These are phyloP conservation scores for Lactarius evosmus DNA, from an alignment of 768 basidiomycete species.

Conservation along the genomic window DNA sequence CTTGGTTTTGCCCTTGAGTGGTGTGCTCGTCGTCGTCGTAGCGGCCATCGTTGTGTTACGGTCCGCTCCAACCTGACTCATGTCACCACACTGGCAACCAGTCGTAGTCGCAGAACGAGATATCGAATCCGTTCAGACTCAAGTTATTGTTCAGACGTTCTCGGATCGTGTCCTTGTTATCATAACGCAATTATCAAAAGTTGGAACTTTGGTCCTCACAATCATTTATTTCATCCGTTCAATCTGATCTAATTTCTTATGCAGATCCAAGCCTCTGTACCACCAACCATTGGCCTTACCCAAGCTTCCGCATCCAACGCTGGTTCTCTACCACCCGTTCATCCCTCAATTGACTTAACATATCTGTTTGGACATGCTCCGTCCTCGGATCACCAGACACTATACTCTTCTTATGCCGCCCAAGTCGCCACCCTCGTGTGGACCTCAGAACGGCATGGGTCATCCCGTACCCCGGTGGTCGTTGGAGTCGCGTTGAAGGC, in stretches of 20 bases:
- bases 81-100: conserved; percentile 33
- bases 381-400: conserved; percentile 61
- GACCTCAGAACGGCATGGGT: conserved; percentile 44
- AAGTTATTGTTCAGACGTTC: conserved; percentile 75
- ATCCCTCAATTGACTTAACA: conserved; percentile 70
- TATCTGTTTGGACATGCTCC: conserved; percentile 75
- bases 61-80: conserved; percentile 5
- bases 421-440: conserved; percentile 87
- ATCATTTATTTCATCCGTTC: conserved; percentile 9
- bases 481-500: conserved; percentile 39
- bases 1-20: conserved; percentile 22
- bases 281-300: conserved; percentile 55
- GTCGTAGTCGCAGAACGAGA: conserved; percentile 50
- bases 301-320: conserved; percentile 37
- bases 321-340: conserved; percentile 51
- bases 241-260: conserved; percentile 18
- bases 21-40: conserved; percentile 11
- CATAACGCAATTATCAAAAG: conserved; percentile 87
- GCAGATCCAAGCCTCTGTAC: conserved; percentile 80
- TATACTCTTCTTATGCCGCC: conserved; percentile 79
- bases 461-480: conserved; percentile 19
- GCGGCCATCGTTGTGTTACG: conserved; percentile 7
- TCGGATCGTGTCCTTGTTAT: conserved; percentile 82
- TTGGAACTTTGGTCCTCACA: conserved; percentile 71
- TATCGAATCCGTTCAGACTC: conserved; percentile 59